Percentiles rank a stretch among this genome's conserved stretches.
These are phyloP conservation scores for Nematocida ausubeli DNA, from an alignment of 371 early-diverging fungal genomes.

Conservation along the genomic window DNA sequence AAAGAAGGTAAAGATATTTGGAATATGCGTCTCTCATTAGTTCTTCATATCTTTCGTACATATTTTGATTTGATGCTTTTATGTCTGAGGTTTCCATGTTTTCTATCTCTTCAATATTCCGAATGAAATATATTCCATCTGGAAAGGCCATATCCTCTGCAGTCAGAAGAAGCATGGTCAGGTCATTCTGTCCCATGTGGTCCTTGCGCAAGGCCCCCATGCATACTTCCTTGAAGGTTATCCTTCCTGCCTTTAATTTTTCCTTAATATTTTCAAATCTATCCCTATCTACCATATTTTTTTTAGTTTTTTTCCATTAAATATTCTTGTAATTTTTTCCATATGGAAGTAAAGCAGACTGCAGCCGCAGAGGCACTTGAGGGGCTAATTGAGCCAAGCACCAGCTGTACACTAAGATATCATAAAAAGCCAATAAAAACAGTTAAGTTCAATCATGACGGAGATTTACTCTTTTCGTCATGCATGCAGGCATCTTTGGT, in stretches of 20 bases:
- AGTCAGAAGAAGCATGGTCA: neutral
- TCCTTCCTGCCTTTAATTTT: neutral
- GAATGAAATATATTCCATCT: neutral
- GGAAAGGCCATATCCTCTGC: conserved; percentile 9
- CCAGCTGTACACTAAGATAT: conserved; percentile 6
- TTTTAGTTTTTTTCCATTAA: conserved; percentile 1
- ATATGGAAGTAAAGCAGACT: neutral
- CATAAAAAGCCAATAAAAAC: conserved; percentile 92
- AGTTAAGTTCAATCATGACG: conserved; percentile 94
- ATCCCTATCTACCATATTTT: conserved; percentile 9
- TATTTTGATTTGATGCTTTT: neutral
- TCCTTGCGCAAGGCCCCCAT: neutral
- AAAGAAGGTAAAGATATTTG: neutral
- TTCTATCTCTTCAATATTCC: neutral
- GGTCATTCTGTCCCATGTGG: neutral
- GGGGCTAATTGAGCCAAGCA: conserved; percentile 1
- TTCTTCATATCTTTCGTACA: conserved; percentile 4
- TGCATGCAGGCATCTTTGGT: conserved; percentile 85
- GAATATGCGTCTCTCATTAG: neutral
- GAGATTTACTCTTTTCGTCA: conserved; percentile 91
- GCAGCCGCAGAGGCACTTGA: neutral
- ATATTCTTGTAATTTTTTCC: conserved; percentile 5
- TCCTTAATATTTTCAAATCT: conserved; percentile 22
- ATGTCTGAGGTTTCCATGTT: neutral
- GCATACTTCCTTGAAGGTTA: neutral